Evolutionary conservation across 805 yeast genomes (phyloP), one percentile per base, ranked within the genome.

Genomic region (Debaryomyces castellii): DNA sequence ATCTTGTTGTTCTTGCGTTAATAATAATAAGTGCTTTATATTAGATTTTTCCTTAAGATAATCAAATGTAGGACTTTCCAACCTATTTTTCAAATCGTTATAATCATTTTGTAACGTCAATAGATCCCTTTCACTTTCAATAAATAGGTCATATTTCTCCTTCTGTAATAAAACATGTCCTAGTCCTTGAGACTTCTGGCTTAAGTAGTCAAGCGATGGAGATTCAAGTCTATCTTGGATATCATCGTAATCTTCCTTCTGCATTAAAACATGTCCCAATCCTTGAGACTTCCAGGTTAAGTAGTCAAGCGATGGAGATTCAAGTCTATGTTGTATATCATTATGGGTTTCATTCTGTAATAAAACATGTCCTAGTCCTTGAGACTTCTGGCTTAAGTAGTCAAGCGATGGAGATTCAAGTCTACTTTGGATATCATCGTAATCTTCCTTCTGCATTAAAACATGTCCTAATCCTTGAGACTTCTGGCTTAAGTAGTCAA

Each of bases 241-340:
- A 22, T 37, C 22, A 6, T 42, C 46, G 27, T 50, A 11, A 5
- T 35, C 38, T 10, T 35, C n/a, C 44, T 12, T 44, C 48, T 8
- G 55, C 52, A 18, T 44, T 39, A 23, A 48, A 39, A 5, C 28
- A 33, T 16, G 49, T 3, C 16, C 27, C 18, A 45, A 20, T 14
- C 53, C 56, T 17, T 32, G 42, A 4, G 61, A 59, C 32, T 57
- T 61, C 10, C 50, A 51, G 30, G 50, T 50, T 18, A 63, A 47
- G 24, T 58, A 54, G 4, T 62, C 70, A 12, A 57, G 51, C 10
- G 67, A 55, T 4, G 81, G 79, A 9, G 56, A 48, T 2, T 56
- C 57, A 17, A 49, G 30, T 6, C 30, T 48, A 12, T 37, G 49
- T 25, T 54, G 39, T 21, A 59, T 41, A 1, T 45, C 40, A 3